Conservation (phyloP, 2,329 filamentous ascomycete species). For the Hymenoscyphus occultus region DNA sequence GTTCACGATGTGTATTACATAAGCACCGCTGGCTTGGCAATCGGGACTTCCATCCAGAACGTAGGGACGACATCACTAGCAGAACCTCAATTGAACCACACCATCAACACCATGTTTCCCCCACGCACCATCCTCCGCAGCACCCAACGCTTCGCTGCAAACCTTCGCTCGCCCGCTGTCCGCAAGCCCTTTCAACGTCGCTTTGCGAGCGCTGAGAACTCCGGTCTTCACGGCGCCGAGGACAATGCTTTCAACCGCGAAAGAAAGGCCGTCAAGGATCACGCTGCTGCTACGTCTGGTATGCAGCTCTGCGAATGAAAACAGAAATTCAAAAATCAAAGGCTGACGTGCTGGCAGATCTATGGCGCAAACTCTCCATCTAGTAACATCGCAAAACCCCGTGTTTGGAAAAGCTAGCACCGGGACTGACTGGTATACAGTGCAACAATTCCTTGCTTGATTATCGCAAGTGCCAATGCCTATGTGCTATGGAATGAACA, state of each 20-base stretch:
- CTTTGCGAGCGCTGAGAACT: conserved; percentile 60
- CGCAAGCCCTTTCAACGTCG: conserved; percentile 65
- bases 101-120: conserved; percentile 55
- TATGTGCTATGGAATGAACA: conserved; percentile 92
- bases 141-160: conserved; percentile 60
- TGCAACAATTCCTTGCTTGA: conserved; percentile 69
- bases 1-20: not conserved
- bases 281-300: conserved; percentile 84
- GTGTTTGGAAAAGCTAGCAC: not conserved
- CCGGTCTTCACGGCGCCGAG: conserved; percentile 56
- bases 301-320: conserved; percentile 39
- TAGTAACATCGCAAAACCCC: conserved; percentile 62
- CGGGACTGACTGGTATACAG: conserved; percentile 45
- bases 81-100: conserved; percentile 12
- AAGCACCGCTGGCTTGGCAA: not conserved
- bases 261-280: conserved; percentile 84
- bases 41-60: no score
- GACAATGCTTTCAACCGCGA: conserved; percentile 95
- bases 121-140: conserved; percentile 60
- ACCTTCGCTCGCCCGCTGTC: conserved; percentile 53
- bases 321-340: not conserved
- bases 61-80: not conserved
- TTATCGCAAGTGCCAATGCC: conserved; percentile 74
- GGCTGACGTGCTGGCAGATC: conserved; percentile 56
- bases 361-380: conserved; percentile 94